Evolutionary conservation across 2,329 filamentous ascomycete species (phyloP), one percentile per base, ranked within the genome.

Genomic region (Trichoderma citrinoviride): DNA sequence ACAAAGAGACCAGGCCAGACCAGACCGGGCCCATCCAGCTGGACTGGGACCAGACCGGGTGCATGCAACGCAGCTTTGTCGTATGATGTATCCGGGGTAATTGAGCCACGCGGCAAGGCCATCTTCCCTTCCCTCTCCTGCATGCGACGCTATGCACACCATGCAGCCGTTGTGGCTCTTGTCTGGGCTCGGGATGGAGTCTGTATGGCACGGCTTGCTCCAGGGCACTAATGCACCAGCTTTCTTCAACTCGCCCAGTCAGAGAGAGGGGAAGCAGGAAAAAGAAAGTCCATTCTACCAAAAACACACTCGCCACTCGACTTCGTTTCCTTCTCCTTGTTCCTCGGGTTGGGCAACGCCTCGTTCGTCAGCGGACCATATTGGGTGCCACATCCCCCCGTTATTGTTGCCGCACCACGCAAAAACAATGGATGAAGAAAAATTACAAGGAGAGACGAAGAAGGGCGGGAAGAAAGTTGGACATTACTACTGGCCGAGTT

Each of bases 1-100:
- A 33, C 7, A 10, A 2, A 10, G 6, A 33, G 7, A 1, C 29
- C 29, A 33, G 33, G 33, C 33, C 33, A 37, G 33, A 3, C 33
- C 33, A 61, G 58, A 53, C 33, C 33, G 33, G 47, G 53, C 23
- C 58, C 47, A 52, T 43, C 33, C 37, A 52, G 58, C 47, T 53
- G 58, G 37, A 27, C 58, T 40, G 47, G n/a, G 25, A 37, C 33
- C 33, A 37, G 14, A 10, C 33, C 33, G 2, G 33, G 10, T 14
- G 33, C 33, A 37, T 37, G 33, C 33, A 37, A 33, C 33, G 14
- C 23, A 37, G 21, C 10, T 7, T 50, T 52, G 58, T 61, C 58
- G 58, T 61, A 61, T 61, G 58, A 61, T 61, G 27, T 61, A 61
- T 61, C 58, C 58, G 58, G 58, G 58, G 58, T 61, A 61, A 57